phyloP scores from a whole-genome alignment of 169 alveolate species.

The Cryptosporidium tyzzeri region DNA sequence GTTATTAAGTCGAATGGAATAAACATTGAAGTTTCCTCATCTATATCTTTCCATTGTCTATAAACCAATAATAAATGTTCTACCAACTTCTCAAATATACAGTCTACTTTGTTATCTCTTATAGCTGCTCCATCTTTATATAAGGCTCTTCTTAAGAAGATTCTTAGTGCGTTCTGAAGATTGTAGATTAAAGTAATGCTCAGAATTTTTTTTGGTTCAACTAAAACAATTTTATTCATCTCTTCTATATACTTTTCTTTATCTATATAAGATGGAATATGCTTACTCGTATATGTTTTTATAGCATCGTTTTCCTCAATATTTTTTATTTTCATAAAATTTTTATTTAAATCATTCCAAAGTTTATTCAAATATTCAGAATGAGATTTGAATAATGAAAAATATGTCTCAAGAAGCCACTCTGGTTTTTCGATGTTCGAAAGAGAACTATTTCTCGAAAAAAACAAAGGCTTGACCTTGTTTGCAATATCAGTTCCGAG shows the following conservation, averaged over 20 bases:
- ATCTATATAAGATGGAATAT: constrained; percentile 26
- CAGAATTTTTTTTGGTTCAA: constrained; percentile 18
- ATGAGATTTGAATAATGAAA: constrained; percentile 57
- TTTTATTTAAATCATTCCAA: constrained; percentile 21
- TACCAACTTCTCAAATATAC: constrained; percentile 46
- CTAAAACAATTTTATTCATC: constrained; percentile 11
- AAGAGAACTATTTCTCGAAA: constrained; percentile 52
- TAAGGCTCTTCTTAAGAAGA: constrained; percentile 8
- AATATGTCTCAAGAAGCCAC: constrained; percentile 52
- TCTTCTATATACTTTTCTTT: background rate
- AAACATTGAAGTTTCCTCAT: constrained; percentile 2
- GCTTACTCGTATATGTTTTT: background rate
- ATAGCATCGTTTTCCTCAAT: background rate
- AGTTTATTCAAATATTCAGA: constrained; percentile 8
- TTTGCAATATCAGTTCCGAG: constrained; percentile 7
- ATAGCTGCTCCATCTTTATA: constrained; percentile 16
- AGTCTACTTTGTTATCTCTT: constrained; percentile 27
- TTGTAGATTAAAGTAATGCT: constrained; percentile 34
- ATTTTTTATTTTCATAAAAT: background rate
- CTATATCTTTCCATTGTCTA: constrained; percentile 49
- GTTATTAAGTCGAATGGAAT: constrained; percentile 31
- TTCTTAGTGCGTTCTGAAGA: constrained; percentile 6
- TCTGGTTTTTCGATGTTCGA: constrained; percentile 60
- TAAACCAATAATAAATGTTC: constrained; percentile 42
- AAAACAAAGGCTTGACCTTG: constrained; percentile 49